Evolutionary conservation across 148 eudicot genomes (phyloP).

Genomic region (Rhododendron simsii): DNA sequence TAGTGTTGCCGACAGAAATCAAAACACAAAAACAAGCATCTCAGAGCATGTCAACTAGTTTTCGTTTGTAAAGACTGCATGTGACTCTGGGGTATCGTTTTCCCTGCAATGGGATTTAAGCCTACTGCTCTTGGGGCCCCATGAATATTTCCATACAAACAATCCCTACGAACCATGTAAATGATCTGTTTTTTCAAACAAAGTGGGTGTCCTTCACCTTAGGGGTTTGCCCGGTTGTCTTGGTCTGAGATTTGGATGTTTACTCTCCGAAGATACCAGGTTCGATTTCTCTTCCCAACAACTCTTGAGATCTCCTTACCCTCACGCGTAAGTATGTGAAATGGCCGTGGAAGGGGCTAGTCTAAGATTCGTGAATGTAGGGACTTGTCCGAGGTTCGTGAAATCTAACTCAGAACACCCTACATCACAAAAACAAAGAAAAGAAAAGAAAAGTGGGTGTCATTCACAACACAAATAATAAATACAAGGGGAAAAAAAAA

Average conservation of each 20-base stretch:
- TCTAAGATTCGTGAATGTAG: too few species aligned
- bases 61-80: background rate
- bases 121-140: background rate
- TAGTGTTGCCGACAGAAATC: background rate
- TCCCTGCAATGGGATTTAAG: background rate
- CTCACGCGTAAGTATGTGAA: too few species aligned
- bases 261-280: too few species aligned
- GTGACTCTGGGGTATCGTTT: background rate
- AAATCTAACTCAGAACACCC: too few species aligned
- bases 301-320: too few species aligned
- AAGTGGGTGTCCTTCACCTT: background rate
- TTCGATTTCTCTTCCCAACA: too few species aligned
- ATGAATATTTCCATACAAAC: background rate
- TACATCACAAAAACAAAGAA: too few species aligned
- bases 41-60: background rate
- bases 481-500: background rate
- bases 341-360: too few species aligned
- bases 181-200: background rate
- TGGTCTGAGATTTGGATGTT: background rate
- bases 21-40: background rate
- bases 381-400: too few species aligned
- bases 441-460: background rate
- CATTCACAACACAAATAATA: background rate
- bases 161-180: background rate
- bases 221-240: background rate